phyloP scores from a whole-genome alignment of 2,329 filamentous ascomycete genomes.

The Fusarium hainanense region DNA sequence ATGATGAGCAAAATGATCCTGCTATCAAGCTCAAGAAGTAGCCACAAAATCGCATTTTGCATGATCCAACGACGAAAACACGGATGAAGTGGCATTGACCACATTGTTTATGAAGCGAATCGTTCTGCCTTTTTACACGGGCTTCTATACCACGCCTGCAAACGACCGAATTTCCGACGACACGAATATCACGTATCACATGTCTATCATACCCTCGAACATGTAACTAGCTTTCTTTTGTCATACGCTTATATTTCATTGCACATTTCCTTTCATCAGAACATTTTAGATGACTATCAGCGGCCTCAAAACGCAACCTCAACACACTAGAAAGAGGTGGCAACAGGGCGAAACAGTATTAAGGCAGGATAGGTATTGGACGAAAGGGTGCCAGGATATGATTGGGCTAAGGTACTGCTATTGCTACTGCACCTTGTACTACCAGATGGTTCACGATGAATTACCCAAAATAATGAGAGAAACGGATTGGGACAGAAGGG shows the following conservation, averaged over 20 bases:
- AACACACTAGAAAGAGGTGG: not conserved
- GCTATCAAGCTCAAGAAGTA: constrained; percentile 10
- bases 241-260: constrained; percentile 8
- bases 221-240: constrained; percentile 36
- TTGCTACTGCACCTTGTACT: constrained; percentile 24
- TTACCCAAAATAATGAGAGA: constrained; percentile 33
- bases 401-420: not conserved
- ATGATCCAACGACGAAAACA: constrained; percentile 4
- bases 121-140: constrained; percentile 1
- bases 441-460: constrained; percentile 28
- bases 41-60: not conserved
- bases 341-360: not conserved
- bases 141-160: constrained; percentile 17
- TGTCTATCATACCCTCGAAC: constrained; percentile 34
- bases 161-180: constrained; percentile 39
- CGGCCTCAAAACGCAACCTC: not conserved
- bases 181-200: constrained; percentile 44
- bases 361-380: not conserved
- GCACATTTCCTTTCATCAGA: not conserved
- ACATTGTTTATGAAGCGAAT: constrained; percentile 24
- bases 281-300: constrained; percentile 22
- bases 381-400: not conserved
- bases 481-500: constrained; percentile 15
- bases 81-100: constrained; percentile 13
- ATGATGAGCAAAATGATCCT: constrained; percentile 31